Percentiles rank a stretch among this genome's conserved stretches.
These are phyloP conservation scores for Hysterium pulicare DNA, from an alignment of 2,329 filamentous ascomycete genomes.

Conservation along the genomic window DNA sequence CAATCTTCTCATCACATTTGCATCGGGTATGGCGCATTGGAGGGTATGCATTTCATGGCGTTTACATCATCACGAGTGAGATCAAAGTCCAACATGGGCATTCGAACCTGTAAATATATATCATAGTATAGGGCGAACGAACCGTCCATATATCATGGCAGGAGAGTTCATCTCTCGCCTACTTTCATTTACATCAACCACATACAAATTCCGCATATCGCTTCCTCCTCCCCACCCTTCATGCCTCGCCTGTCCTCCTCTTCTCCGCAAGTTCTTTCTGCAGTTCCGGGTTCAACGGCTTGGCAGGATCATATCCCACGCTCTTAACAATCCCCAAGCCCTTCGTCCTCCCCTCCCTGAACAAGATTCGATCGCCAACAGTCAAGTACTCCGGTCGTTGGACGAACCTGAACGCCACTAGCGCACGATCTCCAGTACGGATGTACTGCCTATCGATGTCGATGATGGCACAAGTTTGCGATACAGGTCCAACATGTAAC, in stretches of 20 bases:
- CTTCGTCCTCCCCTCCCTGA: constrained; percentile 92
- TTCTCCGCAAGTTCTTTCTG: constrained; percentile 1
- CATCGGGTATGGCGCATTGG: background rate
- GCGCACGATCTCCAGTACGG: constrained; percentile 87
- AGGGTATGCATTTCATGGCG: no score
- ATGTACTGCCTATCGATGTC: constrained; percentile 97
- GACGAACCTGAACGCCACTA: constrained; percentile 90
- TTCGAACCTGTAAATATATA: no score
- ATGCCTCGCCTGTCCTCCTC: no score
- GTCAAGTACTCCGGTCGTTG: constrained; percentile 90
- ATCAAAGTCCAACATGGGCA: no score
- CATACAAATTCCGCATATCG: no score
- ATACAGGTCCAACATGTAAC: constrained; percentile 92
- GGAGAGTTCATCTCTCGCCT: no score
- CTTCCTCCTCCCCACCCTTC: no score
- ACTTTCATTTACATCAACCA: no score
- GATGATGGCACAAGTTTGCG: constrained; percentile 94
- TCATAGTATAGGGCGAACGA: no score
- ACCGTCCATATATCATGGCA: no score
- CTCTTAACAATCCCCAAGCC: constrained; percentile 91
- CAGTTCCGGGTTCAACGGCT: constrained; percentile 40
- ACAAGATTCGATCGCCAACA: constrained; percentile 83
- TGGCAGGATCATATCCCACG: constrained; percentile 74
- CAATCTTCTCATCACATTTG: no score
- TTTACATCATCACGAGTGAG: no score